Conservation (phyloP, 495 filamentous ascomycete genomes). For the Penicillium lagena region DNA sequence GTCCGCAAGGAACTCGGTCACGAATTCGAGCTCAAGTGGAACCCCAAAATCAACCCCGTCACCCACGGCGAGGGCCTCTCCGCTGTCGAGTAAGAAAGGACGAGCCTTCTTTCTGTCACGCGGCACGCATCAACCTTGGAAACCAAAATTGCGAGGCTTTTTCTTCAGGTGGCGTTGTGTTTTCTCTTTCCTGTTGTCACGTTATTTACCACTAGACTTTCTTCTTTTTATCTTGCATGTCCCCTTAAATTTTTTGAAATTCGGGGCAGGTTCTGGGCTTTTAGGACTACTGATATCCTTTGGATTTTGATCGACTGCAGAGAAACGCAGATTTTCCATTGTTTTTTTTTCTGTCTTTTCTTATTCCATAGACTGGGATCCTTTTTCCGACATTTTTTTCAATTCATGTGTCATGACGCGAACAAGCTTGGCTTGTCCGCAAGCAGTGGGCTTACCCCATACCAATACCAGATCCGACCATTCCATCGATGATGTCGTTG, state of each 20-base stretch:
- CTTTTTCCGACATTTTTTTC: background rate
- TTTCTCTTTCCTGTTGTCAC: conserved; percentile 2
- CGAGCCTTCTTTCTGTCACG: conserved; percentile 4
- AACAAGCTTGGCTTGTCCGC: background rate
- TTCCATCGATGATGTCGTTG: background rate
- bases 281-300: conserved; percentile 29
- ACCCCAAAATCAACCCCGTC: conserved; percentile 59
- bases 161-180: conserved; percentile 4
- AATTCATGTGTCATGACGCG: conserved; percentile 9
- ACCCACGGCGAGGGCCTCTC: conserved; percentile 45
- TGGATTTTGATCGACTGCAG: conserved; percentile 6
- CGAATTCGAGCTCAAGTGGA: conserved; percentile 54
- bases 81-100: conserved; percentile 44
- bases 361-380: conserved; percentile 9
- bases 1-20: conserved; percentile 50
- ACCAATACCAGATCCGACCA: background rate
- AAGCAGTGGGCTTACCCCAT: background rate
- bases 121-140: background rate
- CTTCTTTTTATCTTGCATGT: conserved; percentile 11
- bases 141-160: conserved; percentile 3
- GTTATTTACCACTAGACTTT: conserved; percentile 13
- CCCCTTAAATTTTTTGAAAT: conserved; percentile 3
- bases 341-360: background rate
- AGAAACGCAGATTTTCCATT: conserved; percentile 1
- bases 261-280: conserved; percentile 4